Evolutionary conservation across 371 early-diverging fungal species (phyloP).

Genomic region (Mucor sp.): DNA sequence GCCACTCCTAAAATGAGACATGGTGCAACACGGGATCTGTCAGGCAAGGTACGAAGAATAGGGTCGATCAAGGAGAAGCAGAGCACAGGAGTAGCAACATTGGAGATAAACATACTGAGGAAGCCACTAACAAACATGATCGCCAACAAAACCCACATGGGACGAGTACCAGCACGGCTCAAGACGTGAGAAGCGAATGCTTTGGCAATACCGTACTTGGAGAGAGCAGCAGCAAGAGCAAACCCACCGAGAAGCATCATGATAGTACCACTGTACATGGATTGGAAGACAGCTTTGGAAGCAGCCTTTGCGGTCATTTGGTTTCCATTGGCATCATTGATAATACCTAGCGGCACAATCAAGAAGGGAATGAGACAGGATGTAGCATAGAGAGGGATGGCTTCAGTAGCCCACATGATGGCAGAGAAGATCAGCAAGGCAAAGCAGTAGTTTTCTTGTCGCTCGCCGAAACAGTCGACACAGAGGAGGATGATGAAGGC

Average conservation of each 20-base stretch:
- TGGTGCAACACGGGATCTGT: constrained; percentile 72
- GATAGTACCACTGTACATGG: constrained; percentile 96
- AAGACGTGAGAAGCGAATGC: constrained; percentile 70
- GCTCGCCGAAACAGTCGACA: constrained; percentile 58
- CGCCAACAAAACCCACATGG: constrained; percentile 69
- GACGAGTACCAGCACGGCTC: constrained; percentile 72
- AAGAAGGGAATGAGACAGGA: constrained; percentile 78
- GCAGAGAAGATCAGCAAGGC: constrained; percentile 67
- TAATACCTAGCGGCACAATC: constrained; percentile 71
- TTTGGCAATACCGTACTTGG: constrained; percentile 72
- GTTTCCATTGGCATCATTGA: constrained; percentile 56
- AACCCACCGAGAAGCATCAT: constrained; percentile 97
- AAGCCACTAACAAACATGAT: constrained; percentile 79
- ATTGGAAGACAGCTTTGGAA: constrained; percentile 78
- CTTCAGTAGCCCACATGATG: constrained; percentile 76
- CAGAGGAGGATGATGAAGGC: constrained; percentile 61
- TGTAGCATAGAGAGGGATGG: constrained; percentile 85
- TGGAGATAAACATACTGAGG: constrained; percentile 80
- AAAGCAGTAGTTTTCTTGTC: constrained; percentile 68
- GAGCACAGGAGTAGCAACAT: constrained; percentile 85
- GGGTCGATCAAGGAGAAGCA: constrained; percentile 81
- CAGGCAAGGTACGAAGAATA: constrained; percentile 71
- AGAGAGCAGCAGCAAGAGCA: constrained; percentile 77
- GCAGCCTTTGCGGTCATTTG: constrained; percentile 71
- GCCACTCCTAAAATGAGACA: constrained; percentile 94